Evolutionary conservation across 2,329 filamentous ascomycete species (phyloP).

Genomic region (Colletotrichum ledebouriae): DNA sequence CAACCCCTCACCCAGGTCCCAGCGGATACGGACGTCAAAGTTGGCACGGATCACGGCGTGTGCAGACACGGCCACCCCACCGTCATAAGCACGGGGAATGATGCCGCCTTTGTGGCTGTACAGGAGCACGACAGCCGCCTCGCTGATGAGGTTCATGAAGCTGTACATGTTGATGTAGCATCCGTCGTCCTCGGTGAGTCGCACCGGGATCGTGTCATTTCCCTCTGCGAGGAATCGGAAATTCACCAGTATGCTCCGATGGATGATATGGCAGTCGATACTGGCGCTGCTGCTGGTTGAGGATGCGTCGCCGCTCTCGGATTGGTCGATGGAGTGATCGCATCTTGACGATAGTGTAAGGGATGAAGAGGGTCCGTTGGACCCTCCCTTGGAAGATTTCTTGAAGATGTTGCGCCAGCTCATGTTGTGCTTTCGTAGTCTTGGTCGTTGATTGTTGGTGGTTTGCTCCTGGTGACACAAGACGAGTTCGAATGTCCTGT

Average conservation of each 20-base stretch:
- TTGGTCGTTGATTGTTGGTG: background rate
- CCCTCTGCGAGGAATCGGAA: background rate
- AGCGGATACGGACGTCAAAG: background rate
- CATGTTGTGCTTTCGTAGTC: background rate
- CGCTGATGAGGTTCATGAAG: constrained; percentile 3
- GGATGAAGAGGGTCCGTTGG: background rate
- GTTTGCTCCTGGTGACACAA: background rate
- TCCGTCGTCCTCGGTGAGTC: background rate
- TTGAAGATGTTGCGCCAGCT: constrained; percentile 13
- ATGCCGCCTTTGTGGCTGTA: background rate
- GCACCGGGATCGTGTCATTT: constrained; percentile 1
- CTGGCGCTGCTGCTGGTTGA: background rate
- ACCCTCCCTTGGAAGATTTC: background rate
- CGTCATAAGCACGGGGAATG: too few relatives aligned
- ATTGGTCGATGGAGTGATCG: background rate
- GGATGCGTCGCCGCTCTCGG: background rate
- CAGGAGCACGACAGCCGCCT: background rate
- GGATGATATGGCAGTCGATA: background rate
- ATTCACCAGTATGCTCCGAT: background rate
- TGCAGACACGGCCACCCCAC: background rate
- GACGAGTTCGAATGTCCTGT: too few relatives aligned
- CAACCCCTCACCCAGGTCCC: constrained; percentile 1
- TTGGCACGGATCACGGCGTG: background rate
- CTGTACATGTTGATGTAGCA: constrained; percentile 5
- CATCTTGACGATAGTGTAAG: background rate